phyloP scores from a whole-genome alignment of 129 eudicot species.

The Logfia minima region DNA sequence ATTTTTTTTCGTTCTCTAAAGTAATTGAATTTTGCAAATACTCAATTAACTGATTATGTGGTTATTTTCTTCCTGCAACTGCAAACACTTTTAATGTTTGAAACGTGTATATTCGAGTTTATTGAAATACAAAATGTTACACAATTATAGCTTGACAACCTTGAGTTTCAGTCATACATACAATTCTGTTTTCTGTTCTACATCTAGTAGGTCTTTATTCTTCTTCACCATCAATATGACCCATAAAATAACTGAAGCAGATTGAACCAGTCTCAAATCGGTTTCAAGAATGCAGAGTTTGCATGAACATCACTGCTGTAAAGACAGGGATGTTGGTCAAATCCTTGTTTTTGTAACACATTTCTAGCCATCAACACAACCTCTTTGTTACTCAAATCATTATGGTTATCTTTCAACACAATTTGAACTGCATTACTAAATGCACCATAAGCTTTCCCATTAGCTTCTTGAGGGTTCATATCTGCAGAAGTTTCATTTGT shows the following conservation, averaged over 20 bases:
- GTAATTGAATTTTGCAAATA: not conserved
- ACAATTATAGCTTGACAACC: not conserved
- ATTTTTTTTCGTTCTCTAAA: too few relatives aligned
- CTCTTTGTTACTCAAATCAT: constrained; percentile 52
- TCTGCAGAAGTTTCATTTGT: constrained; percentile 77
- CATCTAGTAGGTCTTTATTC: not conserved
- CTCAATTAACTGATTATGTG: not conserved
- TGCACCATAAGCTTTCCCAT: constrained; percentile 70
- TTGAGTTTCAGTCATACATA: not conserved
- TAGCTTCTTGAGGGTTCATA: constrained; percentile 36
- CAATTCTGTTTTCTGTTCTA: too few relatives aligned
- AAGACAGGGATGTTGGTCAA: constrained; percentile 82
- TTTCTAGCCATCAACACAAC: constrained; percentile 57
- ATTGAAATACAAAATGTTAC: not conserved
- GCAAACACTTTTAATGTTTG: not conserved
- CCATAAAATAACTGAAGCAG: not conserved
- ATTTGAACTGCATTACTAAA: constrained; percentile 70
- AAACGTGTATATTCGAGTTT: too few relatives aligned
- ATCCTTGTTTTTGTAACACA: constrained; percentile 48
- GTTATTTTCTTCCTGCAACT: not conserved
- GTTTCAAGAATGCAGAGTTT: constrained; percentile 47
- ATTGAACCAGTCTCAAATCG: not conserved
- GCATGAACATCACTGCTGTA: constrained; percentile 86
- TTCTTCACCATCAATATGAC: not conserved
- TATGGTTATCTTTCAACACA: constrained; percentile 44